phyloP scores from a whole-genome alignment of 345 rosid species.

The Arabis hirsuta region DNA sequence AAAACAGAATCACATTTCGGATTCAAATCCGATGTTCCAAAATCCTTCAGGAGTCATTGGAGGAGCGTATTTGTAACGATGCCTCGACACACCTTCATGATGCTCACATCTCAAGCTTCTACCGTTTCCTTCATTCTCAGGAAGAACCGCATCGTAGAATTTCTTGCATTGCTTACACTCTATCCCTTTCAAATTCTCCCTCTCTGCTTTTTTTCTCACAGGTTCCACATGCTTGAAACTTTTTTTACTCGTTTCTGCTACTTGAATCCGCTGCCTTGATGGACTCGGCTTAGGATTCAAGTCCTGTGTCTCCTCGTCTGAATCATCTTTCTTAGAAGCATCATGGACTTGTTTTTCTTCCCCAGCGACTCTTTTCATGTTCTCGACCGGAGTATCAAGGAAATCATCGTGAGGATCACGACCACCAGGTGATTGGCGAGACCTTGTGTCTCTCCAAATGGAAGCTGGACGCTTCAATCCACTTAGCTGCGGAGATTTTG shows the following conservation, averaged over 20 bases:
- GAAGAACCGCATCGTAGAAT: conserved; percentile 91
- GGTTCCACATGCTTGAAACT: conserved; percentile 77
- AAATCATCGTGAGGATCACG: conserved; percentile 89
- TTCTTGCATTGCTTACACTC: conserved; percentile 97
- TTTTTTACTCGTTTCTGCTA: conserved; percentile 48
- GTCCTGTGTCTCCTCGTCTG: conserved; percentile 81
- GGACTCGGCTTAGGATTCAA: conserved; percentile 52
- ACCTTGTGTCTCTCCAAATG: conserved; percentile 79
- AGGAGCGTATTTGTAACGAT: conserved; percentile 79
- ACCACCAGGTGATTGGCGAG: conserved; percentile 58
- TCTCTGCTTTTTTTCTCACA: conserved; percentile 77
- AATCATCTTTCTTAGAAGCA: conserved; percentile 44
- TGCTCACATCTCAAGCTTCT: conserved; percentile 73
- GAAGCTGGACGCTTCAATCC: conserved; percentile 75
- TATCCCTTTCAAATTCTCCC: conserved; percentile 70
- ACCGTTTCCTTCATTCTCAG: conserved; percentile 47
- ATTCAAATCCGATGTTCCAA: conserved; percentile 96
- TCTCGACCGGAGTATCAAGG: conserved; percentile 81
- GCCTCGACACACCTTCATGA: conserved; percentile 92
- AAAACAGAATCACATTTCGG: conserved; percentile 67
- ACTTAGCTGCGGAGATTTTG: conserved; percentile 48
- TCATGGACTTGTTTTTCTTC: conserved; percentile 41
- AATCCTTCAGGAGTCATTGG: conserved; percentile 95
- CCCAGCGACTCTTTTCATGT: conserved; percentile 49
- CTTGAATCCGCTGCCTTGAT: conserved; percentile 48